These are phyloP conservation scores for Acanthamoeba sp. DNA, from an alignment of 208 protist genomes.

Conservation along the genomic window DNA sequence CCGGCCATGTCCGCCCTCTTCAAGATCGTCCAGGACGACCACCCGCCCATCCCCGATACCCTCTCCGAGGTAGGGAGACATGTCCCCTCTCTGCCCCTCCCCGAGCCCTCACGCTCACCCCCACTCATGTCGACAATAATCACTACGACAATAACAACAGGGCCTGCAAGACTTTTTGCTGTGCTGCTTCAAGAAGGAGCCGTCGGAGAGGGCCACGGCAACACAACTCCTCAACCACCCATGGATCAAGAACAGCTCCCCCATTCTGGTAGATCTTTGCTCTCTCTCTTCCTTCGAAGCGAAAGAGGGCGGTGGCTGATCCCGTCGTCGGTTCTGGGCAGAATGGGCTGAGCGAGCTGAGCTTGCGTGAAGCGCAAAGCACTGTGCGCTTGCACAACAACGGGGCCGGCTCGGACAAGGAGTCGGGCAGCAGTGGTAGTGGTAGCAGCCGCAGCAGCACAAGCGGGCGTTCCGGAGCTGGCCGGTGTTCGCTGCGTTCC, in stretches of 20 bases:
- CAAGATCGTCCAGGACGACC: conserved; percentile 91
- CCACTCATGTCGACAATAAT: conserved; percentile 84
- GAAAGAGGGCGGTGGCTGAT: neutral
- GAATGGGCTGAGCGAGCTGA: neutral
- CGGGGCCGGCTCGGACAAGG: neutral
- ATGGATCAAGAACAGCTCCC: conserved; percentile 74
- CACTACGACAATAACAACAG: too few relatives aligned
- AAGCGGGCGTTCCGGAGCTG: too few relatives aligned
- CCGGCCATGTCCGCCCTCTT: conserved; percentile 92
- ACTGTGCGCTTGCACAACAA: neutral
- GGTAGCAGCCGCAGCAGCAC: too few relatives aligned
- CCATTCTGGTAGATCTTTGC: neutral
- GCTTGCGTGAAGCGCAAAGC: neutral
- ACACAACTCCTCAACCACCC: conserved; percentile 87
- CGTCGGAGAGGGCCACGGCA: conserved; percentile 84
- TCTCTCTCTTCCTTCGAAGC: neutral
- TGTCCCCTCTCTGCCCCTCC: too few relatives aligned
- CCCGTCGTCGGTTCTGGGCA: neutral
- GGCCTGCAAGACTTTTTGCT: conserved; percentile 89
- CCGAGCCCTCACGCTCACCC: neutral
- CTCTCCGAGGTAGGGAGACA: too few relatives aligned
- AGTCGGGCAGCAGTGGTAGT: neutral
- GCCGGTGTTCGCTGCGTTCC: too few relatives aligned
- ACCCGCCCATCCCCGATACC: neutral
- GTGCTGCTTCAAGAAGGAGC: conserved; percentile 92